Evolutionary conservation across 176 grass and related monocot species (phyloP), one percentile per base, ranked within the genome.

Genomic region (Saccharum spontaneum): DNA sequence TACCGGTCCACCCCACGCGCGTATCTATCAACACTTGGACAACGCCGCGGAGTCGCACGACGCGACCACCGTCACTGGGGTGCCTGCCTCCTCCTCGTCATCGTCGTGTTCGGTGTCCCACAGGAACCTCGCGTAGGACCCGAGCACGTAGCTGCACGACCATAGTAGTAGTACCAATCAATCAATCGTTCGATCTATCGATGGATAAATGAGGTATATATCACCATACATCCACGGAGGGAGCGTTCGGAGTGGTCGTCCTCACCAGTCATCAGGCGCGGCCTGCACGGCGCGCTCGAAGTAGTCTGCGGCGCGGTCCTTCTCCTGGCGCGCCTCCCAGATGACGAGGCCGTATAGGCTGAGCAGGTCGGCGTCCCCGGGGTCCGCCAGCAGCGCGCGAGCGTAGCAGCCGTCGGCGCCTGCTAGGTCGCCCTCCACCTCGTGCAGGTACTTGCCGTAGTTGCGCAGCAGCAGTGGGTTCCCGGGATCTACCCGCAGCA

Each of bases 361-460:
- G 31, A 94, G 88, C 85, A 94, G 74, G 75, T 97, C 95, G 28
- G 86, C 92, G 66, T 97, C 95, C 26, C 67, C 90, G 4, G 92
- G 92, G 76, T 43, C 73, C 24, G 70, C 86, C 5, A 97, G 88
- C 55, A 97, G 78, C 18, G 95, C 95, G 44, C 92, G 81, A 16
- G 75, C 95, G 84, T 94, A 97, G 87, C 60, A 93, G 4, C 86
- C 92, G 85, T 94, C 95, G 43, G 92, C 95, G 46, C 89, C 89
- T 6, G 84, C 57, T 23, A 90, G 86, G 81, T 97, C 90, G 15
- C 85, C 72, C 80, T 90, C 95, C 74, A 94, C 92, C 87, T 95
- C 95, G 68, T 98, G 87, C 43, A 98, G 79, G 83, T 95, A 98
- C 69, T 74, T 82, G 62, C 89, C 95, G 85, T 98, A 98, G 89